Evolutionary conservation across 192 early-diverging fungal species (phyloP), one percentile per base, ranked within the genome.

Genomic region (Coemansia sp.): DNA sequence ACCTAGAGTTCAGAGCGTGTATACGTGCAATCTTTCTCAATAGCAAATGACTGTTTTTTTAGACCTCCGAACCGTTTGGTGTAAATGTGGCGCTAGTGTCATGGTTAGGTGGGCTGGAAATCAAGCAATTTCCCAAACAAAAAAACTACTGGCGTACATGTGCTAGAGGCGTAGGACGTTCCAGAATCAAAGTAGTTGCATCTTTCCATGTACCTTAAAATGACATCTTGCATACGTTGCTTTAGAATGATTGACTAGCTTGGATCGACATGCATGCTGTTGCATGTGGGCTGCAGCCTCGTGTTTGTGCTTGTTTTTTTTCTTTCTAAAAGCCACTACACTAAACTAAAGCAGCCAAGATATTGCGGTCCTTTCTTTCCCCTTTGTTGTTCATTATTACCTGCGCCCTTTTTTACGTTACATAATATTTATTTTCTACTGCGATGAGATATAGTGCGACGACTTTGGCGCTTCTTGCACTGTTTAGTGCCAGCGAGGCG

Each of bases 401-500:
- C 36, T 62, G 15, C 22, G 13, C 41, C 46, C 11, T 60, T 47
- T 40, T 33, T 53, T 44, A 13, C 64, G 34, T 68, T 71, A 33
- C 33, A 29, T 53, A 49, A 61, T 46, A 40, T 31, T 60, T 40
- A 47, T 43, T 60, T 66, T 20, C 31, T 36, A 10, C 58, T 36
- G 40, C 46, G 13, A 55, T 57, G 29, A 29, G 38, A 36, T 40
- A 49, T 55, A 58, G 31, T 58, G 57, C 57, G 29, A 36, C 57
- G 16, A 36, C 57, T 16, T 70, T 61, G 36, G 65, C 2, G 65
- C 66, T 36, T 10, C 65, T 36, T n/a, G 50, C 65, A 13, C 65
- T 78, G 1, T 8, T 74, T 13, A 34, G 79, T 46, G 77, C 73
- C 43, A 62, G 49, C 3, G 31, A 61, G 0, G 77, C 80, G 2